Percentiles rank a stretch among this genome's conserved stretches.
phyloP scores from a whole-genome alignment of 768 basidiomycete genomes.

The Russula compacta region DNA sequence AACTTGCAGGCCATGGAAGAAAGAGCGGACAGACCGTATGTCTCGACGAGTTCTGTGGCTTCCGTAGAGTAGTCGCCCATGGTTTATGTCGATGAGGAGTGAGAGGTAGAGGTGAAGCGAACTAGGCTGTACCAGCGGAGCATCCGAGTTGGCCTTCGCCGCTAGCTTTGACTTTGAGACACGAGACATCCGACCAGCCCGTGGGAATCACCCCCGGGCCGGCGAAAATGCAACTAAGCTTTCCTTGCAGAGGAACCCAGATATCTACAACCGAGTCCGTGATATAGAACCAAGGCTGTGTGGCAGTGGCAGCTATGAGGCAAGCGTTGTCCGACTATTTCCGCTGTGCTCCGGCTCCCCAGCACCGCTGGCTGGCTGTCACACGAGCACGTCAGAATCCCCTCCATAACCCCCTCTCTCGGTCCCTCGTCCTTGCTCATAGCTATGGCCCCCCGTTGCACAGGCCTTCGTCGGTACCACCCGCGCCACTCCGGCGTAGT shows the following conservation, averaged over 20 bases:
- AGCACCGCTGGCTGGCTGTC: slow-evolving; percentile 26
- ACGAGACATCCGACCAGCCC: background rate
- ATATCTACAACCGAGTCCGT: slow-evolving; percentile 75
- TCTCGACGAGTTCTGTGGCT: slow-evolving; percentile 88
- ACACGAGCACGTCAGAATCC: slow-evolving; percentile 43
- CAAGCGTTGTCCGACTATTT: slow-evolving; percentile 80
- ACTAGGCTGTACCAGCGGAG: background rate
- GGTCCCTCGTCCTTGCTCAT: slow-evolving; percentile 84
- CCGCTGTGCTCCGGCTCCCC: slow-evolving; percentile 51
- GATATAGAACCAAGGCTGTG: slow-evolving; percentile 66
- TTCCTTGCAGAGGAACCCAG: slow-evolving; percentile 90
- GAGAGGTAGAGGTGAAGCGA: background rate
- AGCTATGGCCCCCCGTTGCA: slow-evolving; percentile 75
- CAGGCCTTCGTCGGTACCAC: slow-evolving; percentile 63
- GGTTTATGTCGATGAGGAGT: slow-evolving; percentile 29
- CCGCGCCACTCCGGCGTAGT: slow-evolving; percentile 59
- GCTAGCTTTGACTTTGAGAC: background rate
- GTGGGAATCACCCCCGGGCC: slow-evolving; percentile 1
- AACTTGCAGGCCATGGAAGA: background rate
- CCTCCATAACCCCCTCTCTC: slow-evolving; percentile 60
- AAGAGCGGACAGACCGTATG: slow-evolving; percentile 56
- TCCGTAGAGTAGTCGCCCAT: slow-evolving; percentile 64
- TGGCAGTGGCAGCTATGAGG: slow-evolving; percentile 55
- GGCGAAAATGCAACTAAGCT: slow-evolving; percentile 24
- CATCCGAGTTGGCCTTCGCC: background rate